Percentiles rank a stretch among this genome's conserved stretches.
These are phyloP conservation scores for Leersia perrieri DNA, from an alignment of 176 grass and related monocot genomes.

Conservation along the genomic window DNA sequence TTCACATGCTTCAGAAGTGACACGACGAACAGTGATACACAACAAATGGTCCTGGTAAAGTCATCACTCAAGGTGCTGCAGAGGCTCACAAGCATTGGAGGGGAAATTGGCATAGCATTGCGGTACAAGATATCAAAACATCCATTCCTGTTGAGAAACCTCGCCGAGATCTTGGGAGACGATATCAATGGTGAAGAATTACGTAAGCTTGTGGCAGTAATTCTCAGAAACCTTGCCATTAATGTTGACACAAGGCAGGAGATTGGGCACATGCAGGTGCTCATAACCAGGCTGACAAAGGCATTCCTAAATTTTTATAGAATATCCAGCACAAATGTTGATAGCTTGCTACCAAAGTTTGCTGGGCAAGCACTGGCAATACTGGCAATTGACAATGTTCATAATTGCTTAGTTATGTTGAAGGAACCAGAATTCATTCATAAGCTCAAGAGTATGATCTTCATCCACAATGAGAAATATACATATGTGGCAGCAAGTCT, in stretches of 20 bases:
- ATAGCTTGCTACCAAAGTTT: neutral
- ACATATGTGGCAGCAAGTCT: neutral
- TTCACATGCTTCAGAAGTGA: neutral
- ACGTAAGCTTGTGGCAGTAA: neutral
- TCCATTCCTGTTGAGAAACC: conserved; percentile 1
- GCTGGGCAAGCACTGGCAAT: conserved; percentile 1
- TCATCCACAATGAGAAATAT: neutral
- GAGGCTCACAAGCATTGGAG: neutral
- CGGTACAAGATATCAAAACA: neutral
- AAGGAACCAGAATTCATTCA: neutral
- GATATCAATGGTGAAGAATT: neutral
- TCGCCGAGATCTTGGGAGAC: neutral
- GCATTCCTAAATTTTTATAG: neutral
- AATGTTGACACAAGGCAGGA: neutral
- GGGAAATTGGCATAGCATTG: neutral
- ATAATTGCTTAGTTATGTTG: conserved; percentile 7
- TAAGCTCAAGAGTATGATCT: conserved; percentile 1
- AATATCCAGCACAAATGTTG: neutral
- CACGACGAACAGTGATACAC: neutral
- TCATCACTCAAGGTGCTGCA: neutral
- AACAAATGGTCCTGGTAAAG: neutral
- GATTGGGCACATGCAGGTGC: neutral
- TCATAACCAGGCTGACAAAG: neutral
- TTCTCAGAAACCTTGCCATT: neutral
- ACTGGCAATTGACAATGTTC: neutral